Conservation (phyloP, 495 filamentous ascomycete species). For the Corynascus novoguineensis region DNA sequence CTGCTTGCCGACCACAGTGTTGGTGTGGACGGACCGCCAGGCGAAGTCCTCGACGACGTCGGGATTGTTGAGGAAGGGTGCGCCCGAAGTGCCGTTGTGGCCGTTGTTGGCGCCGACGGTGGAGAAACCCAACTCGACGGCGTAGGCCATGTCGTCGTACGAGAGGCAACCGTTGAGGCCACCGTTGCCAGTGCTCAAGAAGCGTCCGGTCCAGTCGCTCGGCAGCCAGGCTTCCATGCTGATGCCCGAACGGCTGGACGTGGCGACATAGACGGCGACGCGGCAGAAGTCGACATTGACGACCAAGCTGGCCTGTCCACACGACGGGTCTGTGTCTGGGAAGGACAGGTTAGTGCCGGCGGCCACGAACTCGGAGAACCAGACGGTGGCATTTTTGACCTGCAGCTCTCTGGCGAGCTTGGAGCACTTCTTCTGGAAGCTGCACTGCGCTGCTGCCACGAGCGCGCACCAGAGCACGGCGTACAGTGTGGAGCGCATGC, state of each 20-base stretch:
- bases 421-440: not conserved
- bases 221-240: conserved; percentile 6
- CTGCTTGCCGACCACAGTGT: conserved; percentile 39
- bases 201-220: conserved; percentile 2
- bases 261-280: not conserved
- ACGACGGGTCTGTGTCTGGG: not conserved
- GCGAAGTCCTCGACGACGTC: conserved; percentile 35
- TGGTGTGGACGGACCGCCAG: conserved; percentile 49
- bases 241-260: not conserved
- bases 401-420: not conserved
- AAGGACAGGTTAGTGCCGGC: conserved; percentile 1
- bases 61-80: not conserved
- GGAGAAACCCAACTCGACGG: not conserved
- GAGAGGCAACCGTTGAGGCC: not conserved
- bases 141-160: conserved; percentile 1
- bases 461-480: not conserved
- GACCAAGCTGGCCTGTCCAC: not conserved
- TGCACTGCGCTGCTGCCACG: not conserved
- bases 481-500: not conserved
- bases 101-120: conserved; percentile 8
- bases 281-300: conserved; percentile 1
- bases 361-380: not conserved
- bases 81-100: conserved; percentile 1
- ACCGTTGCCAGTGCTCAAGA: conserved; percentile 6
- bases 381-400: not conserved